Evolutionary conservation across 2,329 filamentous ascomycete genomes (phyloP), one percentile per base, ranked within the genome.

Genomic region (Arthrobotrys iridis): DNA sequence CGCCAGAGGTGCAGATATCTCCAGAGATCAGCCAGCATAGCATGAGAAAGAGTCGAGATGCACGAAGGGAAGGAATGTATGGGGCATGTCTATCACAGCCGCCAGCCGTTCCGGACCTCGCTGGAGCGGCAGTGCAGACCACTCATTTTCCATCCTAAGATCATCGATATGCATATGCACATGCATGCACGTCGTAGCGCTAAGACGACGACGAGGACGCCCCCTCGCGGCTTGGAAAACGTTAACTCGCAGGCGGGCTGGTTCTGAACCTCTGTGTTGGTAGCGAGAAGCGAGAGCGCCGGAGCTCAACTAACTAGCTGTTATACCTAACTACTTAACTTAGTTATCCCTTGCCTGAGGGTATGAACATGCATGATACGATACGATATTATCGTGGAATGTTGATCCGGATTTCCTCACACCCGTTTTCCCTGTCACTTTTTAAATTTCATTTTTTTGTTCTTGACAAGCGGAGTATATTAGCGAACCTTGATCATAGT

Each of bases 201-300:
- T 48, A 60, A 52, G 13, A 26, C 50, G 50, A 48, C 18, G 30
- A 46, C 65, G 65, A 68, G n/a, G n/a, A n/a, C n/a, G n/a, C 55
- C 13, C 40, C 65, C 64, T 43, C 55, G 43, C 22, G 33, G 30
- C 4, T 28, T 48, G 24, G 15, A 46, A 33, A n/a, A n/a, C n/a
- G n/a, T n/a, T n/a, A n/a, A n/a, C n/a, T n/a, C n/a, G n/a, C n/a
- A n/a, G n/a, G n/a, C n/a, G n/a, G 26, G 46, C 48, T 57, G 35
- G 24, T 30, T 55, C 20, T 11, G 26, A 64, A 13, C 41, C 45
- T 55, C 45, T 63, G 45, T 37, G 62, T 74, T 64, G 71, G 63
- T 75, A 75, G 71, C 63, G 65, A 70, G 35, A n/a, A n/a, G 28
- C 33, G 62, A 62, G 70, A 74, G 71, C 71, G 71, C 63, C 71